phyloP scores from a whole-genome alignment of 2,329 filamentous ascomycete genomes.

The Thielaviopsis euricoi region DNA sequence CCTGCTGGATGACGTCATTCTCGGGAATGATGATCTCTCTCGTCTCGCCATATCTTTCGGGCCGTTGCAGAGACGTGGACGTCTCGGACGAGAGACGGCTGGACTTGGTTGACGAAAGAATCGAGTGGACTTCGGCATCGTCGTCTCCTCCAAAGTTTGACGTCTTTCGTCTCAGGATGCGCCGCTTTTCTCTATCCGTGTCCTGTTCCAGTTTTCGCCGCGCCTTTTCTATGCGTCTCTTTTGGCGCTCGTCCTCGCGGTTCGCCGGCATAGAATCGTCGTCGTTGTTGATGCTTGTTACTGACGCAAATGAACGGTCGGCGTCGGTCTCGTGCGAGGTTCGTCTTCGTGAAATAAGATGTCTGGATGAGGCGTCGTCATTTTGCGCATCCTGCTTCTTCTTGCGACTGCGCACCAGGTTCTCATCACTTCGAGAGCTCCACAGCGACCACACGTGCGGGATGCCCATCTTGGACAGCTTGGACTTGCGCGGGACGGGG shows the following conservation, averaged over 20 bases:
- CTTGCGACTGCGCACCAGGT: conserved; percentile 44
- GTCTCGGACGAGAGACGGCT: conserved; percentile 9
- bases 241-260: conserved; percentile 11
- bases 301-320: neutral
- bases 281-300: neutral
- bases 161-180: conserved; percentile 3
- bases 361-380: neutral
- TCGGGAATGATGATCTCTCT: conserved; percentile 1
- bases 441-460: conserved; percentile 52
- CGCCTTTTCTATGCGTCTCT: neutral
- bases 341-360: neutral
- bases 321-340: neutral
- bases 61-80: neutral
- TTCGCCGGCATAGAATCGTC: neutral
- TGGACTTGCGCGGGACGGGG: conserved; percentile 13
- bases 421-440: conserved; percentile 78
- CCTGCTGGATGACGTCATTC: neutral
- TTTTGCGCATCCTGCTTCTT: conserved; percentile 26
- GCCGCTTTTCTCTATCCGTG: conserved; percentile 6
- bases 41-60: conserved; percentile 4
- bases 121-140: neutral
- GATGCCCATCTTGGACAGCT: conserved; percentile 5
- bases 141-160: neutral
- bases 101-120: conserved; percentile 5
- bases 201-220: conserved; percentile 7